Evolutionary conservation across 441 rosid genomes (phyloP).

Genomic region (Pelargonium fulgidum): DNA sequence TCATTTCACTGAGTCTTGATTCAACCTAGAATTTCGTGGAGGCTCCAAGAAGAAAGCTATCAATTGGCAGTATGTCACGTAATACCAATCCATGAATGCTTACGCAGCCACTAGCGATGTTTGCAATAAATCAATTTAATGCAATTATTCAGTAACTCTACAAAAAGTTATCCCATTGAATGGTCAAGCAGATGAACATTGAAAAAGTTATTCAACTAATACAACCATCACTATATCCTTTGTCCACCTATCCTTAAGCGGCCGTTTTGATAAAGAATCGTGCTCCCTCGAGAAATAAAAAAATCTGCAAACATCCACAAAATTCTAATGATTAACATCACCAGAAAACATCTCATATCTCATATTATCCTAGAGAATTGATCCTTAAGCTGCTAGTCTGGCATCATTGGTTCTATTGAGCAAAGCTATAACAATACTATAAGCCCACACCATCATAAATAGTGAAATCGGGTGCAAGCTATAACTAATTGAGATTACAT

Average conservation of each 20-base stretch:
- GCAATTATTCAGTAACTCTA: not conserved
- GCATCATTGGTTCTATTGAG: constrained; percentile 10
- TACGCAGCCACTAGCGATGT: not conserved
- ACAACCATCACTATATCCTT: not conserved
- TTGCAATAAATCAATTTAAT: not conserved
- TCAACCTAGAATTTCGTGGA: not conserved
- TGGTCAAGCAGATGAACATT: not conserved
- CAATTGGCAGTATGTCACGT: not conserved
- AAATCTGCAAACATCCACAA: constrained; percentile 18
- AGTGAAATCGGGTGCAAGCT: constrained; percentile 5
- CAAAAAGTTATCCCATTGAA: not conserved
- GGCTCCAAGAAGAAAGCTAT: not conserved
- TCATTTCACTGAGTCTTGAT: not conserved
- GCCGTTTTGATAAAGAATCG: not conserved
- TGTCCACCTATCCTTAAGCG: constrained; percentile 11
- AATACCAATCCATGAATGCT: not conserved
- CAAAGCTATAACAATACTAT: too few species aligned
- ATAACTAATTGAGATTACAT: constrained; percentile 11
- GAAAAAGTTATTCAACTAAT: not conserved
- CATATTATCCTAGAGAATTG: constrained; percentile 11
- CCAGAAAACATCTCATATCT: constrained; percentile 13
- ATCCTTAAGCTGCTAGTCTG: constrained; percentile 9
- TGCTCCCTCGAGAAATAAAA: constrained; percentile 6
- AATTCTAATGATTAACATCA: constrained; percentile 9
- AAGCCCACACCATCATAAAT: not conserved